Evolutionary conservation across 352 stramenopile species (phyloP).

Genomic region (Phytophthora podocarpi): DNA sequence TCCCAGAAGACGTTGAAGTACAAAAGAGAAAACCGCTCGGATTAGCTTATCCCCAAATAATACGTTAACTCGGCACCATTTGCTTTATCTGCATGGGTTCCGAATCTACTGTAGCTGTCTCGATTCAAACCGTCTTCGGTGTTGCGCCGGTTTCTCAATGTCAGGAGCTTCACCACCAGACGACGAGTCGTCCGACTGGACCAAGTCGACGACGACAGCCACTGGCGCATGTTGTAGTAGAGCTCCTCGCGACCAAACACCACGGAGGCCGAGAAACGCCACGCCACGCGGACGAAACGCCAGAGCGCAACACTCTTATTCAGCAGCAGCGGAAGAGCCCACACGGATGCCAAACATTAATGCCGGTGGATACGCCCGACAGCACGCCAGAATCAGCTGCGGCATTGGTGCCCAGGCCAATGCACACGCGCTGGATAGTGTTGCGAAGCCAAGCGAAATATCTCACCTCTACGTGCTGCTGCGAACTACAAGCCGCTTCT

Average conservation of each 20-base stretch:
- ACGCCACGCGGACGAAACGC: constrained; percentile 2
- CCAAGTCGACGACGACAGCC: constrained; percentile 18
- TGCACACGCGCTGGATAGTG: constrained; percentile 18
- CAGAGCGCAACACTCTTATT: not conserved
- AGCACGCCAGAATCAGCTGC: constrained; percentile 29
- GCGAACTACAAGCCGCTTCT: constrained; percentile 5
- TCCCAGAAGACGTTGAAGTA: constrained; percentile 23
- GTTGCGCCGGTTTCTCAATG: too few species aligned
- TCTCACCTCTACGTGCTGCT: constrained; percentile 13
- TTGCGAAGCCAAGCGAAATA: constrained; percentile 8
- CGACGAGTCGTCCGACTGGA: not conserved
- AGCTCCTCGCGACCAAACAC: constrained; percentile 17
- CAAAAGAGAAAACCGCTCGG: constrained; percentile 19
- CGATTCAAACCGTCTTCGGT: too few species aligned
- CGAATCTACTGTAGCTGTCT: not conserved
- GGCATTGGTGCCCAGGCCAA: constrained; percentile 3
- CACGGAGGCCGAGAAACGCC: constrained; percentile 10
- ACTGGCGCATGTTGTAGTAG: constrained; percentile 14
- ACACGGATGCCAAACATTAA: too few species aligned
- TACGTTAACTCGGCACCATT: constrained; percentile 15
- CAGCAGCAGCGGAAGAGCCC: not conserved
- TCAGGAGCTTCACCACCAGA: not conserved
- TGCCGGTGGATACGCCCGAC: too few species aligned
- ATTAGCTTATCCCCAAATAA: constrained; percentile 30
- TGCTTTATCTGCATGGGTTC: constrained; percentile 11